Base-by-base conservation (phyloP, 2,329 filamentous ascomycete species). In the Ophiostoma novo-ulmi region DNA sequence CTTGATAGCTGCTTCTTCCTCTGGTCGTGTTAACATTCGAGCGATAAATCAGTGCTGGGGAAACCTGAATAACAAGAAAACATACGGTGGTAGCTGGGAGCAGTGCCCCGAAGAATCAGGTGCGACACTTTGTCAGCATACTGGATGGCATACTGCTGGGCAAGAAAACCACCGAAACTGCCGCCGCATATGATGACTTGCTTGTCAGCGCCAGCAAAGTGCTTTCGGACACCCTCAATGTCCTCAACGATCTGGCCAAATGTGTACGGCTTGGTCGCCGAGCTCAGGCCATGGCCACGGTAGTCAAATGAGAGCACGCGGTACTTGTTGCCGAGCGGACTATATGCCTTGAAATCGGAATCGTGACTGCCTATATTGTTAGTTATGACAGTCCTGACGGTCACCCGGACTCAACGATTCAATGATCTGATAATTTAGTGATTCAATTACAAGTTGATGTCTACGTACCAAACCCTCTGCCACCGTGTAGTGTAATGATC, bases 141-240 rank as follows among this genome's bases (percentile, higher is more conserved):
- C 39, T 78, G 76, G 70, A 81, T 80, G 14, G 79, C 78, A 71
- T 81, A 81, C 5, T 80, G 77, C 71, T 79, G 78, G 0, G 80
- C 80, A 5, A 81, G 72, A 52, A 78, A 81, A 0, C 79, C 80
- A 11, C 80, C 80, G 64, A 81, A 81, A 70, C 79, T 80, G 1
- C 80, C 80, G 10, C 79, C 80, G 17, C 77, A 78, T 31, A 81
- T 76, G 41, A 81, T 76, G 14, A 75, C 76, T 17, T 76, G 73
- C 26, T 72, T 63, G 0, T 75, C 76, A 17, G 36, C 8, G 3
- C 64, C 38, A 1, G 74, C 73, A 73, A 80, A 80, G 36, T 77
- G 76, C 52, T 44, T 61, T 10, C 78, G 75, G 5, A 80, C 68
- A 0, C 73, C 76, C 31, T 80, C 79, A 36, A 81, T 76, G 67